Percentiles rank a stretch among this genome's conserved stretches.
Evolutionary conservation across 331 rosid species (phyloP).

Genomic region (Cydonia oblonga): DNA sequence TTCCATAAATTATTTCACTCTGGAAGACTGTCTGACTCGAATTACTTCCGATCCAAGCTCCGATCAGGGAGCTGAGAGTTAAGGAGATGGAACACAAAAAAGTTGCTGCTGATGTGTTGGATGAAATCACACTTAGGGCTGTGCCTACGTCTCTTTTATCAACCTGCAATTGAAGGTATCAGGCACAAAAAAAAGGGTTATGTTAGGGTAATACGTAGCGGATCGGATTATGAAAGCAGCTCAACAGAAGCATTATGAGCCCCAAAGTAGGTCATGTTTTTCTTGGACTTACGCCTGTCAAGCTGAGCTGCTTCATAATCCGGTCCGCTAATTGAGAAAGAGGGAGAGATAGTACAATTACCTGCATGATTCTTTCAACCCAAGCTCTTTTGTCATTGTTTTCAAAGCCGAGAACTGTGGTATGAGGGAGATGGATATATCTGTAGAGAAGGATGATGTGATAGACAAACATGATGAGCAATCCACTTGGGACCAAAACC

Average conservation of each 20-base stretch:
- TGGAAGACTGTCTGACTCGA: constrained; percentile 20
- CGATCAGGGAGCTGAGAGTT: constrained; percentile 63
- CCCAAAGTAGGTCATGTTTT: background rate
- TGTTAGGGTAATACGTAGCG: background rate
- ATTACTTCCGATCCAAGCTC: constrained; percentile 59
- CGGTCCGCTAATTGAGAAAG: background rate
- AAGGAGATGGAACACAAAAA: constrained; percentile 28
- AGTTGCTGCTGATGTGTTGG: constrained; percentile 33
- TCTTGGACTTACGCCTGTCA: background rate
- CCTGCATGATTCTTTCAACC: constrained; percentile 71
- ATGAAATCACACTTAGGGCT: constrained; percentile 34
- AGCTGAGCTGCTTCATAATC: background rate
- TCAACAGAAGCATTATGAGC: background rate
- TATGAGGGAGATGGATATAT: constrained; percentile 51
- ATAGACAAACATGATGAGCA: constrained; percentile 52
- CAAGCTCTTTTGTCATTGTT: constrained; percentile 57
- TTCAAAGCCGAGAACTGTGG: constrained; percentile 65
- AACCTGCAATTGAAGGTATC: constrained; percentile 16
- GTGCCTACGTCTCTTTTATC: constrained; percentile 29
- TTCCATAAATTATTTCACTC: constrained; percentile 50
- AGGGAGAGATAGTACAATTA: background rate
- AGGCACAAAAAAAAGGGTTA: background rate
- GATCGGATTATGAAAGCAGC: background rate
- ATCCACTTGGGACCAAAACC: constrained; percentile 56
- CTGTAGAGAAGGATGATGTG: constrained; percentile 55